Percentiles rank a stretch among this genome's conserved stretches.
phyloP scores from a whole-genome alignment of 768 basidiomycete species.

The Phaeolepiota aurea region DNA sequence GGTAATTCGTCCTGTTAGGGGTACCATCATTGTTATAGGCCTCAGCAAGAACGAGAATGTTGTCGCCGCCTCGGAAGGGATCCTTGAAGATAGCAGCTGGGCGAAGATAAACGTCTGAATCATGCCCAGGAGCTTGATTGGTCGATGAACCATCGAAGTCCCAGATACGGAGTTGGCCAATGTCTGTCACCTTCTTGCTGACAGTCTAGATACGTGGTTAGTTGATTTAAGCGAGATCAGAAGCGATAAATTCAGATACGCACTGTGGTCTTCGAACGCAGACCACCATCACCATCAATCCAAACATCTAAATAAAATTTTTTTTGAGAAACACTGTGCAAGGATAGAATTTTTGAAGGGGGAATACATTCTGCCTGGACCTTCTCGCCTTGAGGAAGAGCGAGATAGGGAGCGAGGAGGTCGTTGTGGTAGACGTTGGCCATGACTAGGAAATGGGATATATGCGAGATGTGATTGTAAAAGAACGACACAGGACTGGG shows the following conservation, averaged over 20 bases:
- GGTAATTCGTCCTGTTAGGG: slow-evolving; percentile 93
- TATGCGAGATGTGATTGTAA: slow-evolving; percentile 14
- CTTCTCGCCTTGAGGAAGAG: slow-evolving; percentile 84
- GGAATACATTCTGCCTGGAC: slow-evolving; percentile 84
- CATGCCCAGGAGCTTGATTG: slow-evolving; percentile 90
- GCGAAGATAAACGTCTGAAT: slow-evolving; percentile 98
- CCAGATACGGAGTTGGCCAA: slow-evolving; percentile 92
- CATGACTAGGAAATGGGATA: slow-evolving; percentile 13
- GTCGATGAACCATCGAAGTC: slow-evolving; percentile 99
- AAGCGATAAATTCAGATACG: slow-evolving; percentile 15
- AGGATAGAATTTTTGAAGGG: too few species aligned
- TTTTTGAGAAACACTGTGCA: slow-evolving; percentile 9
- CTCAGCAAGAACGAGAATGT: slow-evolving; percentile 94
- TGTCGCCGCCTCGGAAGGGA: slow-evolving; percentile 97
- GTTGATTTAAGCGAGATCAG: slow-evolving; percentile 4
- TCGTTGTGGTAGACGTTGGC: slow-evolving; percentile 60
- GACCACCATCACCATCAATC: slow-evolving; percentile 92
- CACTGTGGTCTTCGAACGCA: slow-evolving; percentile 95
- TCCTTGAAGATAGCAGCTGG: slow-evolving; percentile 97
- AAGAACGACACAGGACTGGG: slow-evolving; percentile 4
- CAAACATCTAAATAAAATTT: slow-evolving; percentile 69
- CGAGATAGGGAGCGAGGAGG: slow-evolving; percentile 84
- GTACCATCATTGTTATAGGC: slow-evolving; percentile 99
- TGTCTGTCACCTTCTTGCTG: slow-evolving; percentile 75
- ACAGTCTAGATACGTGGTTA: slow-evolving; percentile 54